phyloP scores from a whole-genome alignment of 2,329 filamentous ascomycete genomes.

The Cladorrhinum sp. region DNA sequence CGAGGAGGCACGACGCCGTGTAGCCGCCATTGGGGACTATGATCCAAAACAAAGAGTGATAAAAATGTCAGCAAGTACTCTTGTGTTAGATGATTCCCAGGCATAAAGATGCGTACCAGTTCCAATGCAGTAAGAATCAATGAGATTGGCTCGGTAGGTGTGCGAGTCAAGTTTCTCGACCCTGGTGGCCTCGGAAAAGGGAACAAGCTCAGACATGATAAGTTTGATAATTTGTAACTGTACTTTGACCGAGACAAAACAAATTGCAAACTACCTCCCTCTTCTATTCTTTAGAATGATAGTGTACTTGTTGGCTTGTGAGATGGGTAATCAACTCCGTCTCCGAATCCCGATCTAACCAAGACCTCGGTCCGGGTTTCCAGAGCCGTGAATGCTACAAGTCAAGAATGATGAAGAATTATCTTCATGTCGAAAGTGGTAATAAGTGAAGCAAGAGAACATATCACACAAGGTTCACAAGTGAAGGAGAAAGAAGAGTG shows the following conservation, averaged over 20 bases:
- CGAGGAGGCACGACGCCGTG: constrained; percentile 40
- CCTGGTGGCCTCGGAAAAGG: constrained; percentile 26
- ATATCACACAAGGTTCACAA: background rate
- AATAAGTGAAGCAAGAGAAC: background rate
- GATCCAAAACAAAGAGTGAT: too few species aligned
- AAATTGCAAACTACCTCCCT: background rate
- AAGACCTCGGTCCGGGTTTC: background rate
- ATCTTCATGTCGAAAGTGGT: too few species aligned
- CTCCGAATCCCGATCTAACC: background rate
- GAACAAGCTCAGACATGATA: constrained; percentile 9
- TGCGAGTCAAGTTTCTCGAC: constrained; percentile 25
- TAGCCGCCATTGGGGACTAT: constrained; percentile 47
- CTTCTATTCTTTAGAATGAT: background rate
- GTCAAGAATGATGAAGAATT: background rate
- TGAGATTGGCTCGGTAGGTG: constrained; percentile 26
- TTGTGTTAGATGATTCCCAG: too few species aligned
- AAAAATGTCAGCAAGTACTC: too few species aligned
- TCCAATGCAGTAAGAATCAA: constrained; percentile 28
- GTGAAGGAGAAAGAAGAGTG: background rate
- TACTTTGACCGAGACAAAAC: background rate
- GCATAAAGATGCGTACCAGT: constrained; percentile 19
- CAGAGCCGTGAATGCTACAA: background rate
- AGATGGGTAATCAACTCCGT: background rate
- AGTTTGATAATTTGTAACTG: background rate
- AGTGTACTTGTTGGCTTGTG: background rate